Evolutionary conservation across 2,329 filamentous ascomycete species (phyloP).

Genomic region (Fusarium sp.): DNA sequence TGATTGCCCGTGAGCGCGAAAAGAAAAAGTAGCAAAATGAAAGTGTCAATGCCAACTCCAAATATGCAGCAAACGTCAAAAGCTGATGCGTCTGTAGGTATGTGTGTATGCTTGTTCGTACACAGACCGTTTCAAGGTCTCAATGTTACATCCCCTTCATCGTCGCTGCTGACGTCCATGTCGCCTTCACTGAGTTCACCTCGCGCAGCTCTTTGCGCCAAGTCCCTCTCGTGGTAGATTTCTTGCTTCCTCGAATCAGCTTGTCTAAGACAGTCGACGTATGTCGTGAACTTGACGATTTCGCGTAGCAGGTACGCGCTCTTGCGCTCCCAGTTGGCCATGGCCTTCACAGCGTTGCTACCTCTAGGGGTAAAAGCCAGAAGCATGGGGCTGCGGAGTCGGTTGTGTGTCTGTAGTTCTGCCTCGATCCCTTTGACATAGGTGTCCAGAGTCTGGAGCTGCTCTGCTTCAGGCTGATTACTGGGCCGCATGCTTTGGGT

Average conservation of each 20-base stretch:
- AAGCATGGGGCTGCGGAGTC: slow-evolving; percentile 85
- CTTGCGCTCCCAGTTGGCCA: slow-evolving; percentile 98
- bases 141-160: slow-evolving; percentile 50
- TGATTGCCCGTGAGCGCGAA: slow-evolving; percentile 7
- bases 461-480: slow-evolving; percentile 79
- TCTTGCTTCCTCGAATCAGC: slow-evolving; percentile 76
- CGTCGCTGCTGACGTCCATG: slow-evolving; percentile 47
- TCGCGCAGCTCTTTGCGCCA: slow-evolving; percentile 58
- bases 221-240: slow-evolving; percentile 71
- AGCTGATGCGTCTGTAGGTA: slow-evolving; percentile 7
- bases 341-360: slow-evolving; percentile 81
- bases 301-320: slow-evolving; percentile 90
- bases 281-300: slow-evolving; percentile 96
- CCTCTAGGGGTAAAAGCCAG: slow-evolving; percentile 89
- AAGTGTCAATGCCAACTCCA: slow-evolving; percentile 22
- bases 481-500: slow-evolving; percentile 90
- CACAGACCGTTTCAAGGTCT: slow-evolving; percentile 40
- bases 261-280: slow-evolving; percentile 83
- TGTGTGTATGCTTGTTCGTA: slow-evolving; percentile 18
- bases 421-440: slow-evolving; percentile 89
- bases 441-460: slow-evolving; percentile 75
- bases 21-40: not conserved
- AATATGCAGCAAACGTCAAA: slow-evolving; percentile 18
- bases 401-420: slow-evolving; percentile 87
- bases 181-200: slow-evolving; percentile 57